Conservation (phyloP, 371 early-diverging fungal genomes). For the Choanephora cucurbitarum region DNA sequence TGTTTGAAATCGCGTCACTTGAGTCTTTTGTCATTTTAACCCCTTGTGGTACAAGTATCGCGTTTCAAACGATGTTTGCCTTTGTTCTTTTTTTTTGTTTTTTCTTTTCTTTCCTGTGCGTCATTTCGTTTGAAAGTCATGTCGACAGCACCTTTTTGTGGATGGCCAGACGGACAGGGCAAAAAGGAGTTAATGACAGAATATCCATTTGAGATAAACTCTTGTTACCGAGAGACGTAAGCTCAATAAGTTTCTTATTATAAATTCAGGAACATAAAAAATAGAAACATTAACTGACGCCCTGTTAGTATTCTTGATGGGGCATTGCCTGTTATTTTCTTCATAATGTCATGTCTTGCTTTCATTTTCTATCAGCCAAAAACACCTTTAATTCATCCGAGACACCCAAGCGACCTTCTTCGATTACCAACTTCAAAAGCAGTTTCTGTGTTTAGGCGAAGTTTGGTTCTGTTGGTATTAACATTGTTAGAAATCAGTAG, state of each 20-base stretch:
- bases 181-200: slow-evolving; percentile 18
- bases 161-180: slow-evolving; percentile 27
- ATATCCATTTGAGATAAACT: slow-evolving; percentile 28
- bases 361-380: slow-evolving; percentile 26
- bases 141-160: slow-evolving; percentile 33
- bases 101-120: slow-evolving; percentile 1
- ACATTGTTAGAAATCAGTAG: slow-evolving; percentile 44
- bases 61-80: not conserved
- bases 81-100: slow-evolving; percentile 3
- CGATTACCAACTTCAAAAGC: slow-evolving; percentile 44
- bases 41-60: not conserved
- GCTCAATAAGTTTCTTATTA: slow-evolving; percentile 3
- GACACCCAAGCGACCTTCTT: slow-evolving; percentile 22
- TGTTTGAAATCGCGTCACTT: slow-evolving; percentile 6
- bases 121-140: not conserved
- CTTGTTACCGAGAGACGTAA: slow-evolving; percentile 42
- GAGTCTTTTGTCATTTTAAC: not conserved
- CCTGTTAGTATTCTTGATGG: slow-evolving; percentile 40
- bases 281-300: not conserved
- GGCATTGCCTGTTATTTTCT: slow-evolving; percentile 31
- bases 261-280: not conserved
- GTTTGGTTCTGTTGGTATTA: slow-evolving; percentile 33
- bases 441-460: slow-evolving; percentile 32
- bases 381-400: slow-evolving; percentile 9
- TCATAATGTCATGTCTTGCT: slow-evolving; percentile 29